Conservation (phyloP, 1,284 basidiomycete species). For the Tilletia setariae region DNA sequence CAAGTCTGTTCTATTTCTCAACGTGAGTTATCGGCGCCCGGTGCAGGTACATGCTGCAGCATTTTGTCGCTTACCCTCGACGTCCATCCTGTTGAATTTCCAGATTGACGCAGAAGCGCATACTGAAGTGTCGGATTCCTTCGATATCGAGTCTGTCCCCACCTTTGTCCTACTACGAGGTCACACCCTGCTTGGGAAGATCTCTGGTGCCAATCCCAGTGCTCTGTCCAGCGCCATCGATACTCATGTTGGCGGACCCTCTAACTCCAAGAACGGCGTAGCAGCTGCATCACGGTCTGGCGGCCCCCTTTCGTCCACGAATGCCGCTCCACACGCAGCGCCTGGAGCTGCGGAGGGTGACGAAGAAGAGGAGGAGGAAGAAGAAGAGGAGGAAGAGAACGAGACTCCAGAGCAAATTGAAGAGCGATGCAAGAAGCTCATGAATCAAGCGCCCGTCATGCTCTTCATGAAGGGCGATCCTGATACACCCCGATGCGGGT, state of each 20-base stretch:
- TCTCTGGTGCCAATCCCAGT: conserved; percentile 76
- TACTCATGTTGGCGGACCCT: conserved; percentile 53
- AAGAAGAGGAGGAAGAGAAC: conserved; percentile 25
- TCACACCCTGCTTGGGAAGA: conserved; percentile 76
- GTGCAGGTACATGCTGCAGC: neutral
- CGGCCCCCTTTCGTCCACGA: conserved; percentile 40
- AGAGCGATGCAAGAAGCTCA: conserved; percentile 64
- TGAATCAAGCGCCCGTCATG: conserved; percentile 69
- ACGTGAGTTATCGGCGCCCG: conserved; percentile 57
- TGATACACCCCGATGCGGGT: conserved; percentile 69
- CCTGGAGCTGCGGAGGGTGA: conserved; percentile 34
- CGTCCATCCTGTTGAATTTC: neutral
- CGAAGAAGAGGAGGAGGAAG: conserved; percentile 31
- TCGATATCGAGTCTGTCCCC: conserved; percentile 87
- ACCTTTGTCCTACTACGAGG: conserved; percentile 80
- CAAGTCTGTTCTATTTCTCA: conserved; percentile 68
- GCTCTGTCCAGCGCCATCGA: conserved; percentile 67
- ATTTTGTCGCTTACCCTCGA: neutral
- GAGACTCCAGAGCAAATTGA: conserved; percentile 70
- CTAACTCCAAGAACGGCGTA: conserved; percentile 30
- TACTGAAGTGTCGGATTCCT: conserved; percentile 85
- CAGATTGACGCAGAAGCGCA: conserved; percentile 88
- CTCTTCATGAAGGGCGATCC: conserved; percentile 98
- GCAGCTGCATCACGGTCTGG: conserved; percentile 4
- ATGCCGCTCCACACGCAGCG: conserved; percentile 37